These are phyloP conservation scores for Lactarius trivialis DNA, from an alignment of 768 basidiomycete species.

Conservation along the genomic window DNA sequence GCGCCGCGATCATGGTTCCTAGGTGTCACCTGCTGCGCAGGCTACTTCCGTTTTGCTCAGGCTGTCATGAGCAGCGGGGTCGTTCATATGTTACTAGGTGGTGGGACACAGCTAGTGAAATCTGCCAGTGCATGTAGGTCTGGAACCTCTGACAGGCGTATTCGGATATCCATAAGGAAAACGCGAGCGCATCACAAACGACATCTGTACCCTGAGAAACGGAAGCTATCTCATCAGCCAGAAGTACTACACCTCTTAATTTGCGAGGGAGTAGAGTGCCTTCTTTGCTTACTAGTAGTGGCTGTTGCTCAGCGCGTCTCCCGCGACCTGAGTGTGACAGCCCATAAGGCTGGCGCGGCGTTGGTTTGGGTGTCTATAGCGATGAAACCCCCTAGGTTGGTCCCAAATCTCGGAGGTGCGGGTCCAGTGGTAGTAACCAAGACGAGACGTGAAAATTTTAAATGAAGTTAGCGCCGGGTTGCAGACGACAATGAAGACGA, in stretches of 20 bases:
- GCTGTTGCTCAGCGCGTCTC: not conserved
- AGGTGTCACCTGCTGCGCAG: too few species aligned
- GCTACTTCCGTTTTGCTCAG: too few species aligned
- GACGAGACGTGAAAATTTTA: not conserved
- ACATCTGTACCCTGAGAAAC: not conserved
- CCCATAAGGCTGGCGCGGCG: too few species aligned
- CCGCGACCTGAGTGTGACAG: not conserved
- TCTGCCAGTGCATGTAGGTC: too few species aligned
- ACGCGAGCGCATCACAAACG: not conserved
- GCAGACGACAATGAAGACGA: not conserved
- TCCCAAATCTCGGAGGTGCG: not conserved
- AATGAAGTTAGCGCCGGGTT: not conserved
- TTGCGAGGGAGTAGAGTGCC: too few species aligned
- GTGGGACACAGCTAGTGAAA: too few species aligned
- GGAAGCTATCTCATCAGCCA: not conserved
- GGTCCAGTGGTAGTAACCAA: too few species aligned
- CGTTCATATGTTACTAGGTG: too few species aligned
- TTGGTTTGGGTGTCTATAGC: not conserved
- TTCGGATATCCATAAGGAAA: not conserved
- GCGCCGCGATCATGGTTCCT: too few species aligned
- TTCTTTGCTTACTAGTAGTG: too few species aligned
- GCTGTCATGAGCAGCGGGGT: too few species aligned
- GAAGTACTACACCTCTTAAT: not conserved
- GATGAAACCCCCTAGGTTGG: not conserved
- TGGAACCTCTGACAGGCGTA: not conserved